Conservation (phyloP, 768 basidiomycete species). For the Phanerochaete carnosa region DNA sequence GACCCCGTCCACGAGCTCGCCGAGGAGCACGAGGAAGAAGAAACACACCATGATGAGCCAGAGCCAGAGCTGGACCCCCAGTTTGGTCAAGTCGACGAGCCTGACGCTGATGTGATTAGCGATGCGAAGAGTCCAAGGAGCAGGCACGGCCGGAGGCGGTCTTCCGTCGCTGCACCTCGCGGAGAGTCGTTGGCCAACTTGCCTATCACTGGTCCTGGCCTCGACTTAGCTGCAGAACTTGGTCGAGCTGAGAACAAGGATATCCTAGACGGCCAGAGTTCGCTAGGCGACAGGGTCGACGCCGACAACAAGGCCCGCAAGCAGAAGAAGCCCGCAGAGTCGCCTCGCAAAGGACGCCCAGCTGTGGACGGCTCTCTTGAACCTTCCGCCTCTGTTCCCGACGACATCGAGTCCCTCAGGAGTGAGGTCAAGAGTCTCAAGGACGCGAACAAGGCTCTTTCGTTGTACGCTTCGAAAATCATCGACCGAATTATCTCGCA, state of each 20-base stretch:
- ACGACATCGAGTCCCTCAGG: conserved; percentile 72
- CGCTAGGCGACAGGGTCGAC: conserved; percentile 50
- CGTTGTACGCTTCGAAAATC: conserved; percentile 95
- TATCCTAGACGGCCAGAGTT: conserved; percentile 52
- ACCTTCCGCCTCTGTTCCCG: conserved; percentile 37
- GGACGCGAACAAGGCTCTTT: conserved; percentile 94
- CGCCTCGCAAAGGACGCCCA: conserved; percentile 29
- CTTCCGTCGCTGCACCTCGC: conserved; percentile 38
- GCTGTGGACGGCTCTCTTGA: conserved; percentile 36
- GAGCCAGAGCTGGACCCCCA: conserved; percentile 38
- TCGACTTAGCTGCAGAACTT: conserved; percentile 88
- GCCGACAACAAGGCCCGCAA: conserved; percentile 36
- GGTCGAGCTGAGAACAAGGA: conserved; percentile 91
- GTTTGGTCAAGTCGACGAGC: conserved; percentile 29
- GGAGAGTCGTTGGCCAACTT: conserved; percentile 86
- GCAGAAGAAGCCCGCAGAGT: conserved; percentile 32
- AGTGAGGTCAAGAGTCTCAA: conserved; percentile 89
- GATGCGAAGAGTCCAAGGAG: conserved; percentile 33
- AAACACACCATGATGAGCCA: conserved; percentile 21
- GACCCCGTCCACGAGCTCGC: conserved; percentile 40
- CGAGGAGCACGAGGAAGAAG: conserved; percentile 48
- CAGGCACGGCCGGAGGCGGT: conserved; percentile 42
- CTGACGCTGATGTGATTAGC: conserved; percentile 28
- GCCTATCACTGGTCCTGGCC: conserved; percentile 84
- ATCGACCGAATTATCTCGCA: conserved; percentile 95